These are phyloP conservation scores for Eremochloa ophiuroides DNA, from an alignment of 176 grass and related monocot genomes.

Conservation along the genomic window DNA sequence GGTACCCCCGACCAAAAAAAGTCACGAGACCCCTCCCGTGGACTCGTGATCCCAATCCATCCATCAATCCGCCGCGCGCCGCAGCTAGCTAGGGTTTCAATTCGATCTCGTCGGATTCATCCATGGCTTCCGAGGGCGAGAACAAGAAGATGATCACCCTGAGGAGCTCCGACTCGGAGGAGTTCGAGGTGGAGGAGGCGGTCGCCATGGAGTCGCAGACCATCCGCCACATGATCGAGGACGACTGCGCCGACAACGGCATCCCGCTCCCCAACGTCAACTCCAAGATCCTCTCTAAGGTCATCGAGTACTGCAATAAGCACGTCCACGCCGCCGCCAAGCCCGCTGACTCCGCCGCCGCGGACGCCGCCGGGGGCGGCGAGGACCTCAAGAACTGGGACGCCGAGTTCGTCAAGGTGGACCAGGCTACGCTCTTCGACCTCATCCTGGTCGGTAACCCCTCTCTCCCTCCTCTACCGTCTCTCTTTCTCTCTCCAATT, in stretches of 20 bases:
- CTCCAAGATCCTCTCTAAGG: conserved; percentile 46
- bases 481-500: too few relatives aligned
- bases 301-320: conserved; percentile 68
- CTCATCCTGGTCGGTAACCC: conserved; percentile 36
- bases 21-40: too few relatives aligned
- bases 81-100: not conserved
- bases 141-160: conserved; percentile 37
- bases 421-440: conserved; percentile 70
- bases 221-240: conserved; percentile 59
- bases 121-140: not conserved
- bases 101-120: not conserved
- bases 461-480: too few relatives aligned
- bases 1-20: too few relatives aligned
- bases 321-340: conserved; percentile 22
- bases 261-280: conserved; percentile 53
- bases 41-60: too few relatives aligned
- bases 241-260: conserved; percentile 44
- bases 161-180: conserved; percentile 26
- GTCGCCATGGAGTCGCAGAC: conserved; percentile 41
- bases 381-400: conserved; percentile 59
- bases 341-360: not conserved
- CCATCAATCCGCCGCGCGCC: too few relatives aligned
- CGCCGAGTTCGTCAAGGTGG: conserved; percentile 68
- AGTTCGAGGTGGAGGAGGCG: conserved; percentile 38
- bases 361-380: not conserved